A percentile compares a stretch with the other conserved stretches of the same genome.
phyloP scores from a whole-genome alignment of 768 basidiomycete species.

The Suillus hirtellus region DNA sequence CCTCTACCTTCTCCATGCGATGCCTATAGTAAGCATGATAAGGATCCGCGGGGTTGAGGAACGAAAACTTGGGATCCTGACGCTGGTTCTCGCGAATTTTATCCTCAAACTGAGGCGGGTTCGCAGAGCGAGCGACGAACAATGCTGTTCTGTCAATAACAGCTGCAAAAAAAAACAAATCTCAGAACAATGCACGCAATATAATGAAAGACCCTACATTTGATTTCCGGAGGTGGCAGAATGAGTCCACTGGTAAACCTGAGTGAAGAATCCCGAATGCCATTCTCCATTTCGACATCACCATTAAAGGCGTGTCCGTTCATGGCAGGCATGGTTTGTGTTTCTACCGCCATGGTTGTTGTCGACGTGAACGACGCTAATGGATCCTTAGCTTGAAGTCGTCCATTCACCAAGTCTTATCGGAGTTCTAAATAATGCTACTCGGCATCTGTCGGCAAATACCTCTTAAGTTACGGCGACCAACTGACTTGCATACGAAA shows the following conservation, averaged over 20 bases:
- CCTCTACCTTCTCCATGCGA: conserved; percentile 79
- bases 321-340: conserved; percentile 35
- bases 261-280: conserved; percentile 33
- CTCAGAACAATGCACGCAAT: conserved; percentile 15
- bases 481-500: conserved; percentile 29
- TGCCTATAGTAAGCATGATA: conserved; percentile 98
- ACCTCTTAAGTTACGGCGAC: conserved; percentile 2
- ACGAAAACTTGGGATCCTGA: conserved; percentile 97
- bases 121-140: conserved; percentile 91
- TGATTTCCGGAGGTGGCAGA: conserved; percentile 94
- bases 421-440: conserved; percentile 28
- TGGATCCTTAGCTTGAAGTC: not conserved
- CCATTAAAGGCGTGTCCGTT: conserved; percentile 46
- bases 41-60: conserved; percentile 94
- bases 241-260: conserved; percentile 86
- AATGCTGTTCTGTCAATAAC: conserved; percentile 95
- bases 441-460: conserved; percentile 28
- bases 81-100: conserved; percentile 97
- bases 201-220: conserved; percentile 54
- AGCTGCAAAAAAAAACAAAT: conserved; percentile 42
- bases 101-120: conserved; percentile 92
- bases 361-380: conserved; percentile 17
- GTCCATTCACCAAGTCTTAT: conserved; percentile 7
- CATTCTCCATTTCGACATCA: conserved; percentile 41
- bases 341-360: conserved; percentile 50